Percentiles rank a stretch among this genome's conserved stretches.
Conservation (phyloP, 768 basidiomycete species). For the Nidularia pulvinata region DNA sequence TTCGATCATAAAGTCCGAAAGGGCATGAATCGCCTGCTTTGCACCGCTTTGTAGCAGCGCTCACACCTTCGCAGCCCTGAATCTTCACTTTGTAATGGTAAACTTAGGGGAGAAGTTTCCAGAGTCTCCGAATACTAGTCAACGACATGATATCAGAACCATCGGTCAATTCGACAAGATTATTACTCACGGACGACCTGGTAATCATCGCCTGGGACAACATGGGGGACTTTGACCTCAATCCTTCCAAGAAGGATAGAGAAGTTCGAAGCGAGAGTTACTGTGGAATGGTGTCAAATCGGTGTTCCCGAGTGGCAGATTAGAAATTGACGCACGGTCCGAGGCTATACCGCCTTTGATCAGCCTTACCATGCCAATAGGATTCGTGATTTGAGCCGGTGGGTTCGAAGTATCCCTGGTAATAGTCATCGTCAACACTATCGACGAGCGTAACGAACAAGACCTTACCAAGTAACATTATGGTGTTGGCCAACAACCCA, state of each 20-base stretch:
- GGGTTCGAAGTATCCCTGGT: slow-evolving; percentile 34
- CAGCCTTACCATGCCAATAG: slow-evolving; percentile 19
- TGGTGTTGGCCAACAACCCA: slow-evolving; percentile 34
- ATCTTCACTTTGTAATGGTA: slow-evolving; percentile 15
- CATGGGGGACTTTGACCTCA: slow-evolving; percentile 29
- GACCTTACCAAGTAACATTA: slow-evolving; percentile 35
- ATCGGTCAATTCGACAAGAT: not conserved
- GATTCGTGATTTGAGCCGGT: slow-evolving; percentile 49
- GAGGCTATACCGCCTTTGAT: too few species aligned
- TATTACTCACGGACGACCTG: slow-evolving; percentile 34
- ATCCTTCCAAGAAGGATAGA: slow-evolving; percentile 31
- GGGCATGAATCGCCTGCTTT: too few species aligned
- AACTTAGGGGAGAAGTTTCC: slow-evolving; percentile 34
- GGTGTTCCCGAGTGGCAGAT: too few species aligned
- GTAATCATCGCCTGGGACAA: slow-evolving; percentile 29
- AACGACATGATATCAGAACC: not conserved
- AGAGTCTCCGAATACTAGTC: slow-evolving; percentile 48
- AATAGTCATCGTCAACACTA: slow-evolving; percentile 10
- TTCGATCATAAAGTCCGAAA: not conserved
- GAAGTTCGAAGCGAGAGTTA: slow-evolving; percentile 29
- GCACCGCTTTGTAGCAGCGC: too few species aligned
- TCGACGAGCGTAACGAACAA: slow-evolving; percentile 5
- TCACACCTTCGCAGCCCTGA: not conserved
- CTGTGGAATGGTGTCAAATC: too few species aligned
- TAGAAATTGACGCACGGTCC: too few species aligned